Base-by-base conservation (phyloP, 2,329 filamentous ascomycete genomes). In the Calonectria pteridis region DNA sequence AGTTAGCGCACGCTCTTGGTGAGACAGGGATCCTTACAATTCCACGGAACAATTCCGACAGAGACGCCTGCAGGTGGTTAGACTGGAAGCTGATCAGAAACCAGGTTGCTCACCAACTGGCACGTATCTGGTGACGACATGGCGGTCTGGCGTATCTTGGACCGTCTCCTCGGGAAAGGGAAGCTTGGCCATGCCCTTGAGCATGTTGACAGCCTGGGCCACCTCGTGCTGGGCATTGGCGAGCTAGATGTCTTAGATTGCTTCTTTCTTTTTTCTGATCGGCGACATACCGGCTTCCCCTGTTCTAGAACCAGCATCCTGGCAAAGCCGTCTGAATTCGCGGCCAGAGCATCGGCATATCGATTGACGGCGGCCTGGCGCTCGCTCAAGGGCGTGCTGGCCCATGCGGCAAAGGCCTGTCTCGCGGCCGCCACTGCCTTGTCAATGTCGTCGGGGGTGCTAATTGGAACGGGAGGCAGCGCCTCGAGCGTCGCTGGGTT, bases 401-500 rank as follows among this genome's bases (percentile, higher is more conserved):
- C 81, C 89, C 89, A 91, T 23, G 79, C 77, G 18, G 86, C 85
- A 75, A 87, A 87, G 0, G 88, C 89, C 74, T 82, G 82, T 73
- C 86, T 85, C 11, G 87, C 89, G 13, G 86, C 86, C 6, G 81
- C 81, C 18, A 91, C 87, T 16, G 89, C 89, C 46, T 82, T 83
- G 73, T 91, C 86, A 63, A 91, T 82, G 76, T 91, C 89, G 51
- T 86, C 79, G 49, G 83, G 83, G 3, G 85, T 87, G 6, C 84
- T 85, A 46, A 91, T 81, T 0, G 89, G 89, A 1, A 90, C 89
- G 20, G 87, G 85, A 31, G 87, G 86, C 65, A 89, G 88, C 33
- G 87, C 82, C 74, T 88, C 82, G 29, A 85, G 82, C 11, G 86
- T 90, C 4, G 89, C 82, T 0, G 89, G 89, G 80, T 91, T 90